These are phyloP conservation scores for Clonostachys rhizophaga DNA, from an alignment of 2,329 filamentous ascomycete genomes.

Conservation along the genomic window DNA sequence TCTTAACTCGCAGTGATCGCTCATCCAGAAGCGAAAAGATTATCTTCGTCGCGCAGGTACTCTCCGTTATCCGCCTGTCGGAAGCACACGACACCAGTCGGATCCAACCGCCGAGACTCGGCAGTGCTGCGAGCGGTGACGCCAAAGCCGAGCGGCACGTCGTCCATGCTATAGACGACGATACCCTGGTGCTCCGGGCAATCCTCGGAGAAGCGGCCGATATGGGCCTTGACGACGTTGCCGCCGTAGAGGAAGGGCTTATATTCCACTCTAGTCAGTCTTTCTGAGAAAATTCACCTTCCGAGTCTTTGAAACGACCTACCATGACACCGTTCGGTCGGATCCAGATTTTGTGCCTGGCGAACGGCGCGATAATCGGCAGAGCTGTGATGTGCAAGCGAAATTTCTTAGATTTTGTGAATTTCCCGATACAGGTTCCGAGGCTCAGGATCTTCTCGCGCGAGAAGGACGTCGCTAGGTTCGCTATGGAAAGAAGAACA, in stretches of 20 bases:
- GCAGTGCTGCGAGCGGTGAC: conserved; percentile 84
- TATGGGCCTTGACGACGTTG: conserved; percentile 68
- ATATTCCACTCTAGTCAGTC: too few species aligned
- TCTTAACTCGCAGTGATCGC: too few species aligned
- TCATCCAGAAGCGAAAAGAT: conserved; percentile 41
- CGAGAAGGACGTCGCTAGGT: conserved; percentile 83
- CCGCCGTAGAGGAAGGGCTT: conserved; percentile 95
- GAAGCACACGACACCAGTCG: conserved; percentile 85
- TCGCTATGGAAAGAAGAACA: conserved; percentile 82
- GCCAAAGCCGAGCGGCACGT: conserved; percentile 90
- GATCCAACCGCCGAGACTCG: conserved; percentile 79
- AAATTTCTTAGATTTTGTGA: conserved; percentile 96
- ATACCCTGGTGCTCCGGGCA: conserved; percentile 65
- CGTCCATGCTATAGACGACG: conserved; percentile 86
- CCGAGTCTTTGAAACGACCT: too few species aligned
- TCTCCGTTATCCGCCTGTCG: conserved; percentile 92
- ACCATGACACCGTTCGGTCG: conserved; percentile 95
- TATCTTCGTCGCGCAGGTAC: conserved; percentile 81
- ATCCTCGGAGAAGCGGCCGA: conserved; percentile 27
- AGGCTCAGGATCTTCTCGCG: too few species aligned
- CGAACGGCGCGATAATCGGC: too few species aligned
- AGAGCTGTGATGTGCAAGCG: conserved; percentile 86
- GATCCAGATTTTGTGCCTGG: conserved; percentile 97
- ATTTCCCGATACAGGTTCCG: conserved; percentile 85
- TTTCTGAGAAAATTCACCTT: too few species aligned